Evolutionary conservation across 495 filamentous ascomycete species (phyloP).

Genomic region (Jackrogersella multiformis): DNA sequence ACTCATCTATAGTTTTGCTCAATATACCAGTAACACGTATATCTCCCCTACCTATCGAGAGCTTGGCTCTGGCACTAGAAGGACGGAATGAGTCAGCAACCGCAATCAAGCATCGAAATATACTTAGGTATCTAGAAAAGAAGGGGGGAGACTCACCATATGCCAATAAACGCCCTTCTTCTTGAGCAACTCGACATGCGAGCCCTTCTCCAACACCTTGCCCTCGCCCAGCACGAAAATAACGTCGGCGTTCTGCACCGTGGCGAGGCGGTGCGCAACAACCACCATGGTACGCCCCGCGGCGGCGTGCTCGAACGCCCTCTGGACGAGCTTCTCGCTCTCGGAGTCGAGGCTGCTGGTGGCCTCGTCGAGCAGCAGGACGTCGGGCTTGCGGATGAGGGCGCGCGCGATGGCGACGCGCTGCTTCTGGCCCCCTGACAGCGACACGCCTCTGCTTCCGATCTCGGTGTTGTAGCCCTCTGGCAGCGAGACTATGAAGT

Average conservation of each 20-base stretch:
- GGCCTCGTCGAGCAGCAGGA: constrained; percentile 84
- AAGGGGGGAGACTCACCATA: constrained; percentile 52
- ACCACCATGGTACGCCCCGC: constrained; percentile 75
- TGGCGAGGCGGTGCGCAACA: constrained; percentile 73
- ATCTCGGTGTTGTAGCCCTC: constrained; percentile 70
- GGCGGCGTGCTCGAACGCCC: constrained; percentile 73
- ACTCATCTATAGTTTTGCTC: too few relatives aligned
- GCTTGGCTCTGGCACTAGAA: constrained; percentile 46
- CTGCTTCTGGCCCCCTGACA: constrained; percentile 86
- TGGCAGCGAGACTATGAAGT: constrained; percentile 72
- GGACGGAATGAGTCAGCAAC: background rate
- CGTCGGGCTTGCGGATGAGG: constrained; percentile 73
- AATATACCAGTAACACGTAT: too few relatives aligned
- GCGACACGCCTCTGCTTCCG: constrained; percentile 70
- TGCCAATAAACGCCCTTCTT: constrained; percentile 63
- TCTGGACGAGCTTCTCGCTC: constrained; percentile 77
- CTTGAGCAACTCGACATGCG: constrained; percentile 62
- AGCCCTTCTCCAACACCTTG: constrained; percentile 65
- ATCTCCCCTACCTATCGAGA: constrained; percentile 35
- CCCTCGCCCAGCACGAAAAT: constrained; percentile 68
- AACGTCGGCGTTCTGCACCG: constrained; percentile 67
- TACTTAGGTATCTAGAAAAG: background rate
- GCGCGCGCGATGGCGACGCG: constrained; percentile 82
- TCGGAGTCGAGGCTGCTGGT: constrained; percentile 81
- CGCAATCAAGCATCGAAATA: background rate